Base-by-base conservation (phyloP, 73 alveolate species). In the Paramecium sonneborni region DNA sequence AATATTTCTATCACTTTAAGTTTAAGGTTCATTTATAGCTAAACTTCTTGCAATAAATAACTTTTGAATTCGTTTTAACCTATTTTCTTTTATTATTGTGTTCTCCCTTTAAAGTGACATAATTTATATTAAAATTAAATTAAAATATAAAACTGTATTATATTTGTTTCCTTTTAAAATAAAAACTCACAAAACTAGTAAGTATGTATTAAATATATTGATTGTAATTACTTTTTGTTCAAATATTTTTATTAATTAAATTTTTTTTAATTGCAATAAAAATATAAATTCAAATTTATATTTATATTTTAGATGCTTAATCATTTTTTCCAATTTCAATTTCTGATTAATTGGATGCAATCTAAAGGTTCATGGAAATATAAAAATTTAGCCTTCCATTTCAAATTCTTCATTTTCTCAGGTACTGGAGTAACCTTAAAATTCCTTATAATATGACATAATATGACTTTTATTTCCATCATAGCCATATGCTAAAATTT, bases 401-500 rank as follows among this genome's bases (percentile, higher is more conserved):
- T 3, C 4, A 52, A 52, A 52, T 52, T n/a, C n/a, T 52, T 52
- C 34, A 52, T 52, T 15, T 52, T 52, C 20, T 52, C 68, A n/a
- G 68, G 68, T 3, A 52, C 68, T 5, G 3, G 1, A 21, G 4
- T 52, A 52, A 52, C 15, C 18, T 52, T 52, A 12, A 30, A 86
- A 0, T 67, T 35, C 67, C 87, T 86, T 35, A 86, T 21, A 6
- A 86, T 30, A 0, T 57, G 44, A 23, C 52, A 15, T 21, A 86
- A 18, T 8, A 86, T 46, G 21, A 86, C 21, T 39, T 58, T 86
- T 20, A 86, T 57, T 35, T 58, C 85, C 48, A 86, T 23, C 15
- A 34, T 20, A 3, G 87, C 93, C 69, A 86, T 62, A 86, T 86
- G 93, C 76, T 74, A 74, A 32, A 35, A 11, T 10, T 38, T 14